These are phyloP conservation scores for Sanguinoderma infundibulare DNA, from an alignment of 1,284 basidiomycete species.

Conservation along the genomic window DNA sequence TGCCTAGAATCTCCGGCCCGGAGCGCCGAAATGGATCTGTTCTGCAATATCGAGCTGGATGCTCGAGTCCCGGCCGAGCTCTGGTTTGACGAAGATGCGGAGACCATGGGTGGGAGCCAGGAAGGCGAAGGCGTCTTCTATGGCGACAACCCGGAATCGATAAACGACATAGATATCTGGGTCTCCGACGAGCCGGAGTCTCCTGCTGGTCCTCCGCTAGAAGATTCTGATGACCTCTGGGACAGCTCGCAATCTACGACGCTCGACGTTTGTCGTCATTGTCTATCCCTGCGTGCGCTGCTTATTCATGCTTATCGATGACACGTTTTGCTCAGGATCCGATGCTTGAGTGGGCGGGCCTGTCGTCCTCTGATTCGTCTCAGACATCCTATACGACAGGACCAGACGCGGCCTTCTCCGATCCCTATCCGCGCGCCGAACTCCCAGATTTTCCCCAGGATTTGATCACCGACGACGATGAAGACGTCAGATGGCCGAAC, in stretches of 20 bases:
- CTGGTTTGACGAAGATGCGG: constrained; percentile 19
- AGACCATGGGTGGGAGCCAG: constrained; percentile 15
- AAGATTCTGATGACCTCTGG: constrained; percentile 21
- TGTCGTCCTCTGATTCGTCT: background rate
- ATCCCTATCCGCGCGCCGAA: constrained; percentile 2
- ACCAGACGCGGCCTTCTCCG: background rate
- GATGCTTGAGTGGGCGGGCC: constrained; percentile 6
- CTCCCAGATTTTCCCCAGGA: background rate
- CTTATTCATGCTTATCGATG: constrained; percentile 3
- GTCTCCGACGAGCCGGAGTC: constrained; percentile 7
- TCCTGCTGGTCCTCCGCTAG: background rate
- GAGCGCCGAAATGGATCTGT: background rate
- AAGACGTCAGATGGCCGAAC: constrained; percentile 13
- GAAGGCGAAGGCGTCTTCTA: constrained; percentile 6
- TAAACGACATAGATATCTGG: background rate
- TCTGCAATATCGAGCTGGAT: constrained; percentile 4
- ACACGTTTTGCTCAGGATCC: constrained; percentile 9
- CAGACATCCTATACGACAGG: background rate
- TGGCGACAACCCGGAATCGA: constrained; percentile 3
- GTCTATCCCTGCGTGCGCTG: background rate
- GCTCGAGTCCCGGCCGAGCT: constrained; percentile 10
- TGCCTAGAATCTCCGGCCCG: constrained; percentile 5
- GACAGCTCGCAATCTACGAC: constrained; percentile 21
- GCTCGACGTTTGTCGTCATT: constrained; percentile 18
- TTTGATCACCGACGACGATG: constrained; percentile 3